phyloP scores from a whole-genome alignment of 768 basidiomycete species.

The Tricholoma sp. region DNA sequence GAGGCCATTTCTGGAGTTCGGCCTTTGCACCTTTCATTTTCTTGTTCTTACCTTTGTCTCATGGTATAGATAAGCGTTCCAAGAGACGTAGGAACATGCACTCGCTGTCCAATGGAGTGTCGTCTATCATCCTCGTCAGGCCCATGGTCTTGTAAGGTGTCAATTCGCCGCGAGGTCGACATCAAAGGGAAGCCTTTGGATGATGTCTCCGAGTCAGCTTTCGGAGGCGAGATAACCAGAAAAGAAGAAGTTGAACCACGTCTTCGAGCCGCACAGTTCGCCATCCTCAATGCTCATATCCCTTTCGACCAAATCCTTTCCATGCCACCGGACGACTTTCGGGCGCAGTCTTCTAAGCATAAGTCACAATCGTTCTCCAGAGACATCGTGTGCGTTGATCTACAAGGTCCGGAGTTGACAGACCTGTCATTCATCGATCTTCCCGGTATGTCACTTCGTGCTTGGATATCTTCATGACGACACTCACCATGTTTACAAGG shows the following conservation, averaged over 20 bases:
- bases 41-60: conserved; percentile 1
- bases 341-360: conserved; percentile 7
- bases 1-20: conserved; percentile 5
- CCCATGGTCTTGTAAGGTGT: conserved; percentile 32
- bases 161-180: conserved; percentile 35
- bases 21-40: neutral
- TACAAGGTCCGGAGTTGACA: conserved; percentile 31
- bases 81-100: conserved; percentile 1
- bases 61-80: conserved; percentile 27
- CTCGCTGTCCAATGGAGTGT: conserved; percentile 33
- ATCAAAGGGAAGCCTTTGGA: conserved; percentile 18
- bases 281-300: conserved; percentile 16
- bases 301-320: conserved; percentile 1
- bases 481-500: conserved; percentile 23
- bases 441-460: conserved; percentile 23
- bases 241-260: conserved; percentile 34
- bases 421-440: conserved; percentile 37
- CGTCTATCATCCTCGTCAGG: conserved; percentile 18
- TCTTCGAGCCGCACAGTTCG: conserved; percentile 37
- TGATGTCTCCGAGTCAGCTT: conserved; percentile 12
- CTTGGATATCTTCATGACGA: neutral
- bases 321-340: conserved; percentile 20
- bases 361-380: conserved; percentile 27
- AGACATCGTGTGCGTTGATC: conserved; percentile 37
- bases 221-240: conserved; percentile 22